Evolutionary conservation across 2,329 filamentous ascomycete genomes (phyloP), one percentile per base, ranked within the genome.

Genomic region (Penicillium paneum): DNA sequence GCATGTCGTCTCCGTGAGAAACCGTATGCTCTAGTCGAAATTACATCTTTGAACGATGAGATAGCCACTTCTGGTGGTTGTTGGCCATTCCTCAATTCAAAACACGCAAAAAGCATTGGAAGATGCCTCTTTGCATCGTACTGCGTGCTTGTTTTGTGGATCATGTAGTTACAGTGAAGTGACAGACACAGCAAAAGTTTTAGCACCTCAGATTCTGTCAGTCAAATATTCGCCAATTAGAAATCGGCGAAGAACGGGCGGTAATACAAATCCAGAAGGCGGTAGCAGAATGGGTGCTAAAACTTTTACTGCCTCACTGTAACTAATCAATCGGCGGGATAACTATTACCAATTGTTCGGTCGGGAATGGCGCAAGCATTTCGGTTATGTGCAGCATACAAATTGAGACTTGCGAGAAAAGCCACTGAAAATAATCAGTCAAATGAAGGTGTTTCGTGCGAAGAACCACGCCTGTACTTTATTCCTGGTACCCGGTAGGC

Each of bases 241-340:
- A n/a, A n/a, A n/a, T n/a, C n/a, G n/a, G n/a, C n/a, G n/a, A n/a
- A n/a, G n/a, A n/a, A n/a, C n/a, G n/a, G n/a, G n/a, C n/a, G n/a
- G n/a, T n/a, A n/a, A n/a, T n/a, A n/a, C n/a, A n/a, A n/a, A n/a
- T n/a, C n/a, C n/a, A n/a, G n/a, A n/a, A n/a, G n/a, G n/a, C n/a
- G n/a, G n/a, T n/a, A n/a, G n/a, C n/a, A n/a, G n/a, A n/a, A n/a
- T n/a, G n/a, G n/a, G n/a, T n/a, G n/a, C n/a, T n/a, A n/a, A n/a
- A n/a, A n/a, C n/a, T n/a, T n/a, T n/a, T n/a, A n/a, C n/a, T n/a
- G n/a, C n/a, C n/a, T n/a, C n/a, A n/a, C n/a, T n/a, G n/a, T n/a
- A n/a, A n/a, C n/a, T 6, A n/a, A 11, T 3, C n/a, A 42, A 29
- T 6, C 17, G 10, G 40, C 28, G n/a, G n/a, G 72, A 70, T 34